Conservation (phyloP, 129 eudicot species). For the Kitagawia praeruptora region DNA sequence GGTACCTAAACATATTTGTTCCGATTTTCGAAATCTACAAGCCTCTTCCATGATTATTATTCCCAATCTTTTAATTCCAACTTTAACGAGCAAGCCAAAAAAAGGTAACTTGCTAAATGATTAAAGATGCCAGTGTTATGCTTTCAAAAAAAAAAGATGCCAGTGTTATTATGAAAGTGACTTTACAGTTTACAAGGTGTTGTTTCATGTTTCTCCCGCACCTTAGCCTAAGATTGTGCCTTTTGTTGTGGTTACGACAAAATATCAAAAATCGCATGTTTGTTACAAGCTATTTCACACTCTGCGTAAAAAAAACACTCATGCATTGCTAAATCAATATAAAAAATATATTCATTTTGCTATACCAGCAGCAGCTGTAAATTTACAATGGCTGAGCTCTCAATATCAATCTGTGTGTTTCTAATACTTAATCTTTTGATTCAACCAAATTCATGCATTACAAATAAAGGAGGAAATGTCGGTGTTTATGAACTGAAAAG, state of each 20-base stretch:
- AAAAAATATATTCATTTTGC: too few relatives aligned
- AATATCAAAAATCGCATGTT: too few relatives aligned
- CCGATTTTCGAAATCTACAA: too few relatives aligned
- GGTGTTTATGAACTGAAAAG: conserved; percentile 33
- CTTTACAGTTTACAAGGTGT: neutral
- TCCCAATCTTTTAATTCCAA: too few relatives aligned
- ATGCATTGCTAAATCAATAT: too few relatives aligned
- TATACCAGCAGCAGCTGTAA: neutral
- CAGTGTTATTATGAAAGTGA: neutral
- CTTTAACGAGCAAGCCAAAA: neutral
- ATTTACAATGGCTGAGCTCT: neutral
- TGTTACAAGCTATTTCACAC: too few relatives aligned
- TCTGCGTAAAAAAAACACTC: too few relatives aligned
- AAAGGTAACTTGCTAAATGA: neutral
- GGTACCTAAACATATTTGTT: too few relatives aligned
- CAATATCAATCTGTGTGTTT: neutral
- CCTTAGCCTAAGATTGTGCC: neutral
- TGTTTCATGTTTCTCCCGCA: neutral
- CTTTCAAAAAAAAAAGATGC: too few relatives aligned
- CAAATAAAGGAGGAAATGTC: conserved; percentile 10
- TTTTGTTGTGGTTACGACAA: too few relatives aligned
- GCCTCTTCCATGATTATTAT: too few relatives aligned
- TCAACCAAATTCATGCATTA: neutral
- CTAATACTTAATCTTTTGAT: neutral
- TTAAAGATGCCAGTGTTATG: neutral